Conservation (phyloP, 345 rosid species). For the Arabis alpina region DNA sequence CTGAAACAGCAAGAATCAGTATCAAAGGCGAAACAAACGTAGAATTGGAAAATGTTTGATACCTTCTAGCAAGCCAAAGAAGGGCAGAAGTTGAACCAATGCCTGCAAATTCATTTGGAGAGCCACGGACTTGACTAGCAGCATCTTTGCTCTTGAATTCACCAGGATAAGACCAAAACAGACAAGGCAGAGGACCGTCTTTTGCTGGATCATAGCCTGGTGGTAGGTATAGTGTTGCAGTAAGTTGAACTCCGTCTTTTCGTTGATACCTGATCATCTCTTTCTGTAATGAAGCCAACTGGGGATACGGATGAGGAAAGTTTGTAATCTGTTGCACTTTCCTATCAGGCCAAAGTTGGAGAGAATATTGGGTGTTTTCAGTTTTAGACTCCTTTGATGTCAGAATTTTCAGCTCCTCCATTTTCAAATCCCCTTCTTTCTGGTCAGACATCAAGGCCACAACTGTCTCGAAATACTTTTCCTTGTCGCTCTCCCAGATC, state of each 20-base stretch:
- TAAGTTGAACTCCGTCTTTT: slow-evolving; percentile 94
- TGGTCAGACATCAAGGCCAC: slow-evolving; percentile 96
- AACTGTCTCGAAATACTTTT: slow-evolving; percentile 80
- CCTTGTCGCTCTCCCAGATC: slow-evolving; percentile 97
- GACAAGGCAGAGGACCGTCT: slow-evolving; percentile 94
- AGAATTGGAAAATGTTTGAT: slow-evolving; percentile 31
- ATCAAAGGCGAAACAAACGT: not conserved
- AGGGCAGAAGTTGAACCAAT: slow-evolving; percentile 96
- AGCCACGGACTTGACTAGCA: slow-evolving; percentile 99
- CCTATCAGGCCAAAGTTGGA: slow-evolving; percentile 88
- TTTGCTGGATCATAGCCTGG: slow-evolving; percentile 87
- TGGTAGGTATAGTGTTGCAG: slow-evolving; percentile 92
- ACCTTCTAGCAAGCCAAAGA: slow-evolving; percentile 98
- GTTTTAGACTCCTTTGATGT: slow-evolving; percentile 96
- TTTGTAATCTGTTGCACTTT: slow-evolving; percentile 74
- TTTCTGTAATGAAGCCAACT: slow-evolving; percentile 87
- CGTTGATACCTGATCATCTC: slow-evolving; percentile 98
- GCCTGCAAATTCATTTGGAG: slow-evolving; percentile 97
- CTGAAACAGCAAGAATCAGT: slow-evolving; percentile 22
- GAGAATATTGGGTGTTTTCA: slow-evolving; percentile 87
- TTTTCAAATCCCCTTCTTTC: slow-evolving; percentile 66
- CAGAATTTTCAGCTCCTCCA: slow-evolving; percentile 77
- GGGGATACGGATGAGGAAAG: slow-evolving; percentile 98
- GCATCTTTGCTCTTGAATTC: slow-evolving; percentile 99
- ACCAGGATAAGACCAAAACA: slow-evolving; percentile 97